Conservation (phyloP, 306 rosid species). For the Casuarina equisetifolia region DNA sequence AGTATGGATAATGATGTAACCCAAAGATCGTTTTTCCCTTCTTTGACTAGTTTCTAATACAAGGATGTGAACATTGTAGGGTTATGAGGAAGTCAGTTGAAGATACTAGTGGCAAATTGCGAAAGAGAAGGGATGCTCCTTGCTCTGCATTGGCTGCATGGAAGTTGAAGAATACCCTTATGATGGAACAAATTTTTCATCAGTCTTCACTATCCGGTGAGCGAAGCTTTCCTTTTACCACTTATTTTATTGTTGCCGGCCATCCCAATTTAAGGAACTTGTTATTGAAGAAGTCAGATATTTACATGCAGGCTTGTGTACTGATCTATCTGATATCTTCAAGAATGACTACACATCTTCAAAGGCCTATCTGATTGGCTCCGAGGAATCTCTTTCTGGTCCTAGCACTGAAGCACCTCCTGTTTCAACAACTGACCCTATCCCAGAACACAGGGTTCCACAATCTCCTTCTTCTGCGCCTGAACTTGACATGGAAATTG, state of each 20-base stretch:
- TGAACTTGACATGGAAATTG: constrained; percentile 32
- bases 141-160: constrained; percentile 51
- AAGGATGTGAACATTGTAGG: constrained; percentile 41
- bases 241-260: constrained; percentile 1
- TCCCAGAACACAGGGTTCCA: constrained; percentile 29
- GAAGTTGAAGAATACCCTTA: constrained; percentile 53
- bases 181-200: constrained; percentile 55
- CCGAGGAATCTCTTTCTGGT: constrained; percentile 42
- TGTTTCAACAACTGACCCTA: constrained; percentile 32
- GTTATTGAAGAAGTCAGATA: constrained; percentile 14
- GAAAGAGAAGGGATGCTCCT: constrained; percentile 51
- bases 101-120: constrained; percentile 44
- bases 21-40: constrained; percentile 20
- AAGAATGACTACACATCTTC: constrained; percentile 43
- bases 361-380: constrained; percentile 38
- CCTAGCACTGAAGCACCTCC: constrained; percentile 23
- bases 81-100: constrained; percentile 56
- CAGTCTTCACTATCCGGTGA: constrained; percentile 67
- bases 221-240: not conserved
- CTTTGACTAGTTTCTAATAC: constrained; percentile 31
- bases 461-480: constrained; percentile 17
- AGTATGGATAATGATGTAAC: constrained; percentile 41
- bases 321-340: constrained; percentile 48
- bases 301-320: constrained; percentile 54
- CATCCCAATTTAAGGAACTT: constrained; percentile 1